Percentiles rank a stretch among this genome's conserved stretches.
phyloP scores from a whole-genome alignment of 2,329 filamentous ascomycete genomes.

The Diatrype stigma region DNA sequence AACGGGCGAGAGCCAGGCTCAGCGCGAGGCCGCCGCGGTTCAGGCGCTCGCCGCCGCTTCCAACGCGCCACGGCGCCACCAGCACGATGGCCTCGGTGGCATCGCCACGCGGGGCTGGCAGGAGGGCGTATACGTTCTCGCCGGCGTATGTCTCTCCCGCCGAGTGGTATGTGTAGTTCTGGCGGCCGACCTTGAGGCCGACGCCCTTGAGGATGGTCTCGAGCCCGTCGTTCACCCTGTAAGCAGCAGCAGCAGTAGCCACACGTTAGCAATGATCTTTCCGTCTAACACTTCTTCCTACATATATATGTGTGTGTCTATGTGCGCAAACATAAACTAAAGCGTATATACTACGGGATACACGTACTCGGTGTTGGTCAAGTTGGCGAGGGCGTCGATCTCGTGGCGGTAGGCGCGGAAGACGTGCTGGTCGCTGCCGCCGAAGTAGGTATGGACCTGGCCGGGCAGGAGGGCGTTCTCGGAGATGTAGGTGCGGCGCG shows the following conservation, averaged over 20 bases:
- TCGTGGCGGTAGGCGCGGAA: conserved; percentile 88
- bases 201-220: conserved; percentile 71
- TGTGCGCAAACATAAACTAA: no score
- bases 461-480: conserved; percentile 94
- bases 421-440: conserved; percentile 91
- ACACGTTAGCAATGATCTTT: conserved; percentile 2
- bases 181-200: conserved; percentile 81
- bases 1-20: conserved; percentile 80
- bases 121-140: conserved; percentile 88
- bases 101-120: conserved; percentile 90
- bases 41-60: conserved; percentile 57
- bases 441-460: conserved; percentile 97
- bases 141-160: conserved; percentile 70
- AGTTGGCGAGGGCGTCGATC: conserved; percentile 58
- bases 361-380: conserved; percentile 49
- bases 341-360: no score
- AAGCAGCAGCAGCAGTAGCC: not conserved
- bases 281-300: not conserved
- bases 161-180: conserved; percentile 81
- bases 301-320: not conserved
- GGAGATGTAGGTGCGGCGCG: conserved; percentile 88
- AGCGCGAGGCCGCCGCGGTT: conserved; percentile 88
- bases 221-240: conserved; percentile 64
- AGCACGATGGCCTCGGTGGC: conserved; percentile 96
- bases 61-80: conserved; percentile 83